Base-by-base conservation (phyloP, 345 rosid species). In the Eucalyptus curtisii region DNA sequence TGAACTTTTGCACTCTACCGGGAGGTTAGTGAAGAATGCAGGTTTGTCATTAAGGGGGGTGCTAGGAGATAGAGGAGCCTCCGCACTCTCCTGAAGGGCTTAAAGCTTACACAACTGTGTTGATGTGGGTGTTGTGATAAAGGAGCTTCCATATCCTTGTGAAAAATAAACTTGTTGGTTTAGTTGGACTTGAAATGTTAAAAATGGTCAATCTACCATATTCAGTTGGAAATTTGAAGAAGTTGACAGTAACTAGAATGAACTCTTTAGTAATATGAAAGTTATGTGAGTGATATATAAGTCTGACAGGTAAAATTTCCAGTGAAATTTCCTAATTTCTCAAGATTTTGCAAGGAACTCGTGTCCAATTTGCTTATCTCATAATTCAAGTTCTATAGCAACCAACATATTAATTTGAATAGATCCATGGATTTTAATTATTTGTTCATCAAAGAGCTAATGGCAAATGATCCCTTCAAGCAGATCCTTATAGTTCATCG, bases 201-300 rank as follows among this genome's bases (percentile, higher is more conserved):
- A 45, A 44, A 31, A 8, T 6, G 1, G 25, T 44, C n/a, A 6
- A 86, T 12, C 48, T 86, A 20, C 31, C n/a, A 0, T 30, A 33
- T n/a, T 50, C 87, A 9, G 52, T 52, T 16, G 48, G 87, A 33
- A 27, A 31, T 24, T 17, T 86, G 15, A 33, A 17, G 64, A 50
- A 86, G 3, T 31, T 52, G 8, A 86, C 33, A 31, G 66, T 86
- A 52, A 49, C 8, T 19, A 14, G 57, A 52, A 19, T 3, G 9
- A 9, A 52, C 10, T 19, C 25, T 52, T 52, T 8, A 19, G 24
- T n/a, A n/a, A n/a, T n/a, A n/a, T n/a, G n/a, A n/a, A n/a, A n/a
- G n/a, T n/a, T n/a, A n/a, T n/a, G 4, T 52, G 1, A 10, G 4
- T 52, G 1, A 8, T 19, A 19, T 52, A 52, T n/a, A n/a, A n/a